Base-by-base conservation (phyloP, 148 eudicot species). In the Rhododendron molle region DNA sequence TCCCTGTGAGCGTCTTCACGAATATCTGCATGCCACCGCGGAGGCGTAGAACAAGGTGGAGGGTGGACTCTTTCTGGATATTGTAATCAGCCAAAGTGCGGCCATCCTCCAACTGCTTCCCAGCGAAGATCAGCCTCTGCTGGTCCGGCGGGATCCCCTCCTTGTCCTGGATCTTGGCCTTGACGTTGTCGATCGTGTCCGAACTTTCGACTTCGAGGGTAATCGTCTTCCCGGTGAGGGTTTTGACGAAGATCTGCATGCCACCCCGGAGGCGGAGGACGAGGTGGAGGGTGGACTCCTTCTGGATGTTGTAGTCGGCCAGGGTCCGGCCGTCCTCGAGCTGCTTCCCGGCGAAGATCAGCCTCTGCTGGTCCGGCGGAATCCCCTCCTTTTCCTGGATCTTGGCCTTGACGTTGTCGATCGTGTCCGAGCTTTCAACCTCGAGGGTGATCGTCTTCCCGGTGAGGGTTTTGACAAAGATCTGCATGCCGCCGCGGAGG, bases 301-400 rank as follows among this genome's bases (percentile, higher is more conserved):
- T 84, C 36, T 84, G 81, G 10, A 84, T 84, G 60, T 84, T 84
- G 23, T 84, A 84, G n/a, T 84, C 86, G 0, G 86, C 81, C 0
- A 84, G 34, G 38, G 86, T 84, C 0, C 86, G 40, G 7, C 81
- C 86, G 52, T 84, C 86, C 72, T 84, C 86, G 13, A 87, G 80
- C 58, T 87, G 89, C 58, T 87, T 87, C 0, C 89, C 89, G 5
- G 89, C 90, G 20, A 85, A 88, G 77, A 88, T 88, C 46, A 88
- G 77, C 43, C 88, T 40, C 81, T 86, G 88, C 86, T 85, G 88
- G 69, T 88, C 88, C 2, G 90, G 90, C 1, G 88, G 88, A 10
- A 88, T 88, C 0, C 90, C 88, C 12, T 88, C 90, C 86, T 88
- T 88, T 60, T 87, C 89, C 36, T 87, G 86, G 38, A 87, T 87